Conservation (phyloP, 371 early-diverging fungal species). For the Thermomucor indicae-seudaticae region DNA sequence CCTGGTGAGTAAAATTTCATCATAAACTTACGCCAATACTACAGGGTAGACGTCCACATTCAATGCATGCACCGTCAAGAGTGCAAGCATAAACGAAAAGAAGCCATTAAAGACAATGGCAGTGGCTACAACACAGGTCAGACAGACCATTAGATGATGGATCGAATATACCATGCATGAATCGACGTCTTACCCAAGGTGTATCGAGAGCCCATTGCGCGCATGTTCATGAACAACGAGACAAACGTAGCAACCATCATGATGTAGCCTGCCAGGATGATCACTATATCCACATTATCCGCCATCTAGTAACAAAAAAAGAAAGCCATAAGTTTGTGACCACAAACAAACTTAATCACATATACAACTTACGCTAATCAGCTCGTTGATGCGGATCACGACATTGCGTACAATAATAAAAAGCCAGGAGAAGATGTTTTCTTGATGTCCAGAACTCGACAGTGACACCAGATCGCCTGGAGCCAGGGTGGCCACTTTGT, state of each 20-base stretch:
- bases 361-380: constrained; percentile 45
- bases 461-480: constrained; percentile 24
- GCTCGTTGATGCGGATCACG: constrained; percentile 49
- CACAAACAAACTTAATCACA: neutral
- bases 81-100: constrained; percentile 77
- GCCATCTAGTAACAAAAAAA: constrained; percentile 45
- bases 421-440: constrained; percentile 36
- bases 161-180: too few relatives aligned
- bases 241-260: constrained; percentile 83
- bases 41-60: constrained; percentile 71
- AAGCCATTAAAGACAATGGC: constrained; percentile 67
- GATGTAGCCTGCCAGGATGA: constrained; percentile 79
- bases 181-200: constrained; percentile 57
- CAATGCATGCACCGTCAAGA: constrained; percentile 61
- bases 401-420: constrained; percentile 47
- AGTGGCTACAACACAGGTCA: constrained; percentile 27
- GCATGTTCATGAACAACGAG: constrained; percentile 82
- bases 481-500: constrained; percentile 41
- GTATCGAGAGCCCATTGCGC: constrained; percentile 79
- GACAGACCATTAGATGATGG: too few relatives aligned
- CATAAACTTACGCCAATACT: constrained; percentile 52
- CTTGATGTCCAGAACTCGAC: constrained; percentile 9
- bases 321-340: neutral
- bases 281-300: constrained; percentile 75
- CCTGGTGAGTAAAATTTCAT: neutral